Evolutionary conservation across 2,329 filamentous ascomycete species (phyloP), one percentile per base, ranked within the genome.

Genomic region (Rutstroemia sp.): DNA sequence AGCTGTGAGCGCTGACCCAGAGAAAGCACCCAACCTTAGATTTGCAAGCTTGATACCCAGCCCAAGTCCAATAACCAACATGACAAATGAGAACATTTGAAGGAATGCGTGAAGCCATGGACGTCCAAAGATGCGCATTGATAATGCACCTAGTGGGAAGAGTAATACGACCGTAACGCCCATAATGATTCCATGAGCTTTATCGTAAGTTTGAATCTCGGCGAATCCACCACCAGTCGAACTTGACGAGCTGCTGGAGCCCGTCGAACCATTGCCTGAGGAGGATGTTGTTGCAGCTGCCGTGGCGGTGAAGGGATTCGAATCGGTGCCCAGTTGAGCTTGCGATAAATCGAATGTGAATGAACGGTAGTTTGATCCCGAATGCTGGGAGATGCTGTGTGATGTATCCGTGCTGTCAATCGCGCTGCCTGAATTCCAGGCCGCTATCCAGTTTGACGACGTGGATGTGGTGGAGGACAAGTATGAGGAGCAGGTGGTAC

Each of bases 41-140:
- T 71, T 63, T 16, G 79, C 75, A 4, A 74, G 66, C 42, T 75
- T 72, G 34, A 83, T 71, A 18, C 84, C 84, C 14, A 85, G 63
- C 3, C 72, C 82, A 54, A 87, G 81, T 14, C 79, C 82, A 12
- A 72, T 77, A 74, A 83, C 83, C 77, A 86, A 82, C 41, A 76
- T 70, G 16, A 79, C 57, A 65, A 83, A 80, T 45, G 75, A 73
- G 14, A 83, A 55, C 2, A 74, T 62, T 68, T 87, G 84, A 70
- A 79, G 77, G 9, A 70, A 70, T 6, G 75, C 80, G 64, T 87
- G 84, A n/a, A 82, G 61, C 47, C 65, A 67, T 3, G 68, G 59
- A 48, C 74, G 79, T 46, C 79, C 77, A 6, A 83, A 59, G 3
- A 85, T 59, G 2, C 82, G 80, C 77, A 86, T 85, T 42, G 84